phyloP scores from a whole-genome alignment of 495 filamentous ascomycete genomes.

The Daldinia loculata region DNA sequence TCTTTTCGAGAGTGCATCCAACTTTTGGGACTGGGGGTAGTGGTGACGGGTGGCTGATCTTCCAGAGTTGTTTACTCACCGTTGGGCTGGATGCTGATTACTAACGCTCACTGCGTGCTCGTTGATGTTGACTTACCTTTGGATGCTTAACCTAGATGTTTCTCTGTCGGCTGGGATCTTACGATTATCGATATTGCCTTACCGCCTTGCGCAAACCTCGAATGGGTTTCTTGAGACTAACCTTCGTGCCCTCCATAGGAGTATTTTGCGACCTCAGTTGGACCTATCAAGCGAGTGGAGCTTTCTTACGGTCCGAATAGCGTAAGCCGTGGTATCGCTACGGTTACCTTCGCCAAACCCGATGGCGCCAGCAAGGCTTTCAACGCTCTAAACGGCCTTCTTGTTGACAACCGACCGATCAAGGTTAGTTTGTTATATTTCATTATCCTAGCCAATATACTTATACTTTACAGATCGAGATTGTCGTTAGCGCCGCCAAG shows the following conservation, averaged over 20 bases:
- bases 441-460: conserved; percentile 5
- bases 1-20: not conserved
- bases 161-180: conserved; percentile 21
- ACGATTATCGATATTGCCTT: conserved; percentile 41
- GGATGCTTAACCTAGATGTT: conserved; percentile 29
- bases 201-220: conserved; percentile 27
- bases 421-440: conserved; percentile 65
- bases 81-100: conserved; percentile 39
- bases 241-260: conserved; percentile 72
- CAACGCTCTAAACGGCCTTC: conserved; percentile 81
- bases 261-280: conserved; percentile 89
- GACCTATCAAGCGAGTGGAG: conserved; percentile 85
- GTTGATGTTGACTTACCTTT: conserved; percentile 65
- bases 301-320: conserved; percentile 93
- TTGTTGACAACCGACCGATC: conserved; percentile 89
- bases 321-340: conserved; percentile 85
- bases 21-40: conserved; percentile 3
- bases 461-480: conserved; percentile 74
- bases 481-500: conserved; percentile 80
- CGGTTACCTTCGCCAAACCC: conserved; percentile 71
- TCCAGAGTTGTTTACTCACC: conserved; percentile 4
- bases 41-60: conserved; percentile 8
- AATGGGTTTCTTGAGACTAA: conserved; percentile 46
- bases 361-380: conserved; percentile 84
- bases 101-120: conserved; percentile 74